Evolutionary conservation across 192 early-diverging fungal species (phyloP).

Genomic region (Mortierella antarctica): DNA sequence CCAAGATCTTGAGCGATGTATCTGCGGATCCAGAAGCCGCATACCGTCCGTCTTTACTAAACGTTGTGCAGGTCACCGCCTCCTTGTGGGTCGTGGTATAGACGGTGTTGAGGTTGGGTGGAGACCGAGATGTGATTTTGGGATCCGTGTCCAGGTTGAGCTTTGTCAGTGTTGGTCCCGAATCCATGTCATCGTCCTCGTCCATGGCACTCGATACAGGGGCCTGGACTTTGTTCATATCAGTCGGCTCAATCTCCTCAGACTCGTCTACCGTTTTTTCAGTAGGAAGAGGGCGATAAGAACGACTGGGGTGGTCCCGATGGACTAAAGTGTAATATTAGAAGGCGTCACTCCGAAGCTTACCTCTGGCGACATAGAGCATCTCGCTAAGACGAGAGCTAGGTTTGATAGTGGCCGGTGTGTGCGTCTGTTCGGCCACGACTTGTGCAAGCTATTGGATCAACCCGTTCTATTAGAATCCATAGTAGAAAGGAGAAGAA

Average conservation of each 20-base stretch:
- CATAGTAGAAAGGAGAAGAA: background rate
- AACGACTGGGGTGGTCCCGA: too few relatives aligned
- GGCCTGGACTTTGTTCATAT: constrained; percentile 21
- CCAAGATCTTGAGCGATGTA: constrained; percentile 90
- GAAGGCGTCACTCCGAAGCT: background rate
- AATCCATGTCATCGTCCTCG: constrained; percentile 40
- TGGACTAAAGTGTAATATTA: too few relatives aligned
- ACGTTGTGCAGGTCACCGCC: constrained; percentile 70
- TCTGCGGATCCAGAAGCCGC: constrained; percentile 92
- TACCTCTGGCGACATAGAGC: constrained; percentile 68
- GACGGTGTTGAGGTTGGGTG: constrained; percentile 71
- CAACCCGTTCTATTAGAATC: too few relatives aligned
- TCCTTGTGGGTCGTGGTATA: constrained; percentile 86
- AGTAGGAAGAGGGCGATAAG: too few relatives aligned
- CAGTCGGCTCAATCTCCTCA: constrained; percentile 52
- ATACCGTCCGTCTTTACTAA: constrained; percentile 78
- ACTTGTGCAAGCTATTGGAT: constrained; percentile 62
- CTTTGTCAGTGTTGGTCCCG: constrained; percentile 36
- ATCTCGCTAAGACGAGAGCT: constrained; percentile 71
- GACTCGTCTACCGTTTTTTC: constrained; percentile 28
- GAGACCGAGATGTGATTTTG: constrained; percentile 34
- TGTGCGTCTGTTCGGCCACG: constrained; percentile 74
- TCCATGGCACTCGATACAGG: constrained; percentile 12
- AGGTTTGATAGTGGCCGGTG: constrained; percentile 67
- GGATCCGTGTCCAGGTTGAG: constrained; percentile 57